Percentiles rank a stretch among this genome's conserved stretches.
These are phyloP conservation scores for Trichoderma sp. DNA, from an alignment of 2,329 filamentous ascomycete genomes.

Conservation along the genomic window DNA sequence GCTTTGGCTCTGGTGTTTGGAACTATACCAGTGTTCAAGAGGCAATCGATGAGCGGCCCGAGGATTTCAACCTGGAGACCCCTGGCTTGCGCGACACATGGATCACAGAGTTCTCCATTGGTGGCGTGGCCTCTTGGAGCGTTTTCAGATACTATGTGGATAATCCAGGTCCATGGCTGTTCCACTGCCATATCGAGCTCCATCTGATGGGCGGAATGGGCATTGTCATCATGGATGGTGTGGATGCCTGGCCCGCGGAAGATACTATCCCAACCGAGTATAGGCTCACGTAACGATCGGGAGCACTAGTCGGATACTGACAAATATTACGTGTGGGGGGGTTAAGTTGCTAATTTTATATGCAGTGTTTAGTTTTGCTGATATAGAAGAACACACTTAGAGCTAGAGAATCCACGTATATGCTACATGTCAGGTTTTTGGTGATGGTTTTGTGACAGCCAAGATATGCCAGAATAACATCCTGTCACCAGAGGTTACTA, in stretches of 20 bases:
- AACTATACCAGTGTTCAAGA: conserved; percentile 53
- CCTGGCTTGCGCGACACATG: conserved; percentile 42
- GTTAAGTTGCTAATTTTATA: neutral
- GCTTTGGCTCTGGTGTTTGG: conserved; percentile 49
- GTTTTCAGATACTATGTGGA: conserved; percentile 52
- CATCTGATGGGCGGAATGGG: conserved; percentile 57
- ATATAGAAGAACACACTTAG: neutral
- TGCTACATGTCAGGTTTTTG: neutral
- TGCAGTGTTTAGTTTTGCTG: neutral
- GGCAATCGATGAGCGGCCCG: conserved; percentile 45
- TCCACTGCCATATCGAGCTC: conserved; percentile 57
- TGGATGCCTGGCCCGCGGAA: conserved; percentile 42
- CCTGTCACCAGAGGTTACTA: neutral
- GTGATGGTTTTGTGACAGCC: neutral
- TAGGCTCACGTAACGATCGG: neutral
- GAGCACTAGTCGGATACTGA: neutral
- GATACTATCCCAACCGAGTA: conserved; percentile 40
- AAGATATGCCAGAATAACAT: too few species aligned
- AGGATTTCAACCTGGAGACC: conserved; percentile 55
- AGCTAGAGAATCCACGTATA: neutral
- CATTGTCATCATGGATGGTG: conserved; percentile 49
- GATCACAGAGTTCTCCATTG: conserved; percentile 16
- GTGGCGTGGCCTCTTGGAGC: conserved; percentile 38
- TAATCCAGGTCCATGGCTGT: conserved; percentile 53
- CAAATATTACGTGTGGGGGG: neutral